Evolutionary conservation across 176 grass and related monocot genomes (phyloP).

Genomic region (Triticum timopheevii): DNA sequence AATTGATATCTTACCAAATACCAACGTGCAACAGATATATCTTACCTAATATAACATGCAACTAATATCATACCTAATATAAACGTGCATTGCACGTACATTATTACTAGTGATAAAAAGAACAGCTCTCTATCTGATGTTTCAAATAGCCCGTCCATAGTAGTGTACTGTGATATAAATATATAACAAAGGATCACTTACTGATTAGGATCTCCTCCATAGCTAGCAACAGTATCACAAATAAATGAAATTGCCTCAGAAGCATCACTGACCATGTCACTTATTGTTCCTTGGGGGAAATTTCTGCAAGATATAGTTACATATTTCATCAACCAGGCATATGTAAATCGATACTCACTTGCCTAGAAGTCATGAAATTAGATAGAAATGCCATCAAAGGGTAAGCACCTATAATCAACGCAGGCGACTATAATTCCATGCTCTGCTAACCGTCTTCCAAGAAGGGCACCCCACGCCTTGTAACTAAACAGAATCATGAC

Average conservation of each 20-base stretch:
- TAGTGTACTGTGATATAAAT: background rate
- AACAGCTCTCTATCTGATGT: background rate
- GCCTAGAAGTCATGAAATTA: background rate
- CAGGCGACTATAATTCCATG: constrained; percentile 91
- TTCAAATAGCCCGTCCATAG: background rate
- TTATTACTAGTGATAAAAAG: background rate
- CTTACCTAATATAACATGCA: no score
- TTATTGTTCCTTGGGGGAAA: constrained; percentile 96
- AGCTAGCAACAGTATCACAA: constrained; percentile 69
- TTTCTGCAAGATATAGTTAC: constrained; percentile 54
- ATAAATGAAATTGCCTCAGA: constrained; percentile 82
- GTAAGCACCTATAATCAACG: constrained; percentile 87
- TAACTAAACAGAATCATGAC: constrained; percentile 56
- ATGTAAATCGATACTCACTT: background rate
- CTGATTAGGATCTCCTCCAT: constrained; percentile 87
- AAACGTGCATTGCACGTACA: no score
- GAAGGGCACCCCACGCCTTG: constrained; percentile 91
- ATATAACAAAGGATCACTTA: constrained; percentile 31
- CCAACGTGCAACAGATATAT: no score
- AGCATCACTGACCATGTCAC: constrained; percentile 91
- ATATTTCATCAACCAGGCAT: background rate
- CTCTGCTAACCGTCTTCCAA: constrained; percentile 84
- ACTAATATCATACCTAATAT: no score
- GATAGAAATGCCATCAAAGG: background rate
- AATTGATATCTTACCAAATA: no score